Conservation (phyloP, 1,139 yeast genomes). For the Pichia sp. region DNA sequence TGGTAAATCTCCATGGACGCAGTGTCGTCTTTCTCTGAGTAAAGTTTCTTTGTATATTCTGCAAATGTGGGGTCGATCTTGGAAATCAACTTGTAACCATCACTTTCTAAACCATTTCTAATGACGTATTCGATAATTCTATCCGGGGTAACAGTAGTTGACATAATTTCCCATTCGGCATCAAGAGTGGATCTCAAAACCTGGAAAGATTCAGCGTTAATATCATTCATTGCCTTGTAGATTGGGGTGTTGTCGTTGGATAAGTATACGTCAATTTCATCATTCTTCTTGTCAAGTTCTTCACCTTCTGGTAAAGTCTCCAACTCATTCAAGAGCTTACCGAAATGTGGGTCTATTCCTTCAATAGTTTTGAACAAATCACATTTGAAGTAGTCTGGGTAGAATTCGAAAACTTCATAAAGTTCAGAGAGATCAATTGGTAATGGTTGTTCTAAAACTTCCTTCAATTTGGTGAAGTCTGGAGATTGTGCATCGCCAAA, state of each 20-base stretch:
- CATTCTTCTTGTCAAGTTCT: slow-evolving; percentile 17
- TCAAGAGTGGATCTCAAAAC: slow-evolving; percentile 14
- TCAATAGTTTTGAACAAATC: slow-evolving; percentile 14
- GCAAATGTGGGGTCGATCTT: slow-evolving; percentile 21
- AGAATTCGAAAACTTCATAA: slow-evolving; percentile 20
- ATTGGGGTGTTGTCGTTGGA: slow-evolving; percentile 17
- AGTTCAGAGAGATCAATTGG: slow-evolving; percentile 24
- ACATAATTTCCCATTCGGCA: slow-evolving; percentile 16
- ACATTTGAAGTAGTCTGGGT: slow-evolving; percentile 18
- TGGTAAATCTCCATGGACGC: slow-evolving; percentile 14
- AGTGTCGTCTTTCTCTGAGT: slow-evolving; percentile 11
- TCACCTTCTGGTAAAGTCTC: slow-evolving; percentile 22
- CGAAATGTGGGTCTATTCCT: slow-evolving; percentile 21
- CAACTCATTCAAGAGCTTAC: slow-evolving; percentile 16
- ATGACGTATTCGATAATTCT: slow-evolving; percentile 19
- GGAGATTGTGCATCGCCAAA: slow-evolving; percentile 17
- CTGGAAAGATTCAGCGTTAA: slow-evolving; percentile 13
- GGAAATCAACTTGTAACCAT: slow-evolving; percentile 16
- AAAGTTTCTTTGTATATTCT: slow-evolving; percentile 10
- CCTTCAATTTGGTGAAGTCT: slow-evolving; percentile 13
- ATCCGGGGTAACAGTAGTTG: slow-evolving; percentile 18
- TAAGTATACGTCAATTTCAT: slow-evolving; percentile 19
- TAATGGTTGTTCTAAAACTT: slow-evolving; percentile 18
- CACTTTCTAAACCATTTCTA: slow-evolving; percentile 19
- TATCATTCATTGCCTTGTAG: slow-evolving; percentile 19